Percentiles rank a stretch among this genome's conserved stretches.
Evolutionary conservation across 73 alveolate species (phyloP).

Genomic region (Durusdinium trenchii): DNA sequence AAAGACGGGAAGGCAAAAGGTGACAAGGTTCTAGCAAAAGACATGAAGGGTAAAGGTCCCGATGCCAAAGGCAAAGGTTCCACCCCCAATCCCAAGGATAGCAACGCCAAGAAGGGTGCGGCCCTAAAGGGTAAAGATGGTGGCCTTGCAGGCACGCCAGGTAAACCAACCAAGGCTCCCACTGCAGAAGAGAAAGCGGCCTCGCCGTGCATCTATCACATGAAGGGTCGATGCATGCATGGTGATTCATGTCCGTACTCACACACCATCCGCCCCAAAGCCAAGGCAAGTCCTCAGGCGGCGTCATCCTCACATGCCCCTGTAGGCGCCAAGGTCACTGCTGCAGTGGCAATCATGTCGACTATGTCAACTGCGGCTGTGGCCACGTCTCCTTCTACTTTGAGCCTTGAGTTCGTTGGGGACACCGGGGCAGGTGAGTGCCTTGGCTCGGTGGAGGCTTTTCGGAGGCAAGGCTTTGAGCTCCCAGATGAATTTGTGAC

Average conservation of each 20-base stretch:
- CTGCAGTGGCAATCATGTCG: background rate
- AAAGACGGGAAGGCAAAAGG: background rate
- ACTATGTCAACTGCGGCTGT: background rate
- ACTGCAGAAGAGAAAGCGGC: background rate
- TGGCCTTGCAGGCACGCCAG: background rate
- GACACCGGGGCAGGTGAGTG: slow-evolving; percentile 42
- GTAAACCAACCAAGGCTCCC: too few relatives aligned
- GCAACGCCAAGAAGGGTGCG: background rate
- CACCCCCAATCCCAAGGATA: background rate
- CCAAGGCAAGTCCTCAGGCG: background rate
- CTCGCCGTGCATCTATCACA: background rate
- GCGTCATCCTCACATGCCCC: too few relatives aligned
- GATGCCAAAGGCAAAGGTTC: background rate
- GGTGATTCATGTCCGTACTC: slow-evolving; percentile 22
- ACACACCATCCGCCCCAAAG: background rate
- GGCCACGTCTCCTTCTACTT: background rate
- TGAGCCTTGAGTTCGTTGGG: background rate
- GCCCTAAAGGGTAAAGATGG: background rate
- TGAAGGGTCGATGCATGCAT: background rate
- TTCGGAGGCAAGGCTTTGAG: background rate
- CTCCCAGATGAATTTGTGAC: background rate
- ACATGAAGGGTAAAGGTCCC: background rate
- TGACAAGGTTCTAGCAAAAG: background rate
- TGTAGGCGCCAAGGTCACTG: background rate
- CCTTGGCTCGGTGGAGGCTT: background rate